Percentiles rank a stretch among this genome's conserved stretches.
Conservation (phyloP, 805 yeast species). For the Yamadazyma kitorensis region DNA sequence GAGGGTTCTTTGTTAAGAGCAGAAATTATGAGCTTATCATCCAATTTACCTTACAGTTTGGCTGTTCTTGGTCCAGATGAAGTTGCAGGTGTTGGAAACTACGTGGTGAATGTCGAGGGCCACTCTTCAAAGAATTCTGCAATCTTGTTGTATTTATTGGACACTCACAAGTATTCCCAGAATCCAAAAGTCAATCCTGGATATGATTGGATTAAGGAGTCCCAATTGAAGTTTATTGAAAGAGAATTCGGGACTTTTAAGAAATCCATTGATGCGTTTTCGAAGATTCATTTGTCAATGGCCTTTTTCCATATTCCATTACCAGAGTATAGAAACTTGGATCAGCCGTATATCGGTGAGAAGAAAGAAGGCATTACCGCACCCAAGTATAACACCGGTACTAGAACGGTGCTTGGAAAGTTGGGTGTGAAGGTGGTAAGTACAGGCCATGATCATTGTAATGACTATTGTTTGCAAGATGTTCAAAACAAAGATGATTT, state of each 20-base stretch:
- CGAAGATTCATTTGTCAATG: constrained; percentile 59
- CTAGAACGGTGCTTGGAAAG: constrained; percentile 54
- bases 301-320: constrained; percentile 94
- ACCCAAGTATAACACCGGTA: constrained; percentile 68
- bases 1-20: constrained; percentile 68
- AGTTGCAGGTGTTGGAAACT: constrained; percentile 84
- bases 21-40: constrained; percentile 56
- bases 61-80: constrained; percentile 62
- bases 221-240: constrained; percentile 60
- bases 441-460: constrained; percentile 96
- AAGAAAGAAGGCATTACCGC: constrained; percentile 75
- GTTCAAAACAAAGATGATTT: constrained; percentile 14
- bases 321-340: constrained; percentile 68
- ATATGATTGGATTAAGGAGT: constrained; percentile 80
- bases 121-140: constrained; percentile 34
- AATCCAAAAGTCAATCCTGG: constrained; percentile 69
- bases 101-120: constrained; percentile 49
- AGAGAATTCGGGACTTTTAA: constrained; percentile 23
- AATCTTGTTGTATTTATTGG: constrained; percentile 66
- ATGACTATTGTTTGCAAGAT: constrained; percentile 80
- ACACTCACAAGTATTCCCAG: constrained; percentile 74
- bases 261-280: constrained; percentile 27
- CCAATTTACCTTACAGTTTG: constrained; percentile 64
- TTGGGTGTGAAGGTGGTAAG: constrained; percentile 71
- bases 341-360: constrained; percentile 55